Evolutionary conservation across 768 basidiomycete species (phyloP).

Genomic region (Mycena kentingensis): DNA sequence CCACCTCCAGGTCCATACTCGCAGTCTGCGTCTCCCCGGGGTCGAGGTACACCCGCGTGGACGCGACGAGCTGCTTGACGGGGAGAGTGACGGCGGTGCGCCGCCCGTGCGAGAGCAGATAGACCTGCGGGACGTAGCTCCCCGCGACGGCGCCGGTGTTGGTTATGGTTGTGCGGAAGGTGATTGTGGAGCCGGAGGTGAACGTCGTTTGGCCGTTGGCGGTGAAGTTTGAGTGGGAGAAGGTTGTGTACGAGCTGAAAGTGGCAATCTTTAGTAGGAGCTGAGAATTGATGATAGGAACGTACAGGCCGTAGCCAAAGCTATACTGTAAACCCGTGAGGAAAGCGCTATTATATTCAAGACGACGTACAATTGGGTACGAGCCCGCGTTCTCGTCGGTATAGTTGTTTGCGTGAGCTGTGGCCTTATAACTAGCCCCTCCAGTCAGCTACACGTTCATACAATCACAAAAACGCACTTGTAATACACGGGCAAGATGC

Average conservation of each 20-base stretch:
- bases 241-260: conserved; percentile 25
- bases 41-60: conserved; percentile 24
- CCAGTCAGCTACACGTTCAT: not conserved
- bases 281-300: not conserved
- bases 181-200: conserved; percentile 22
- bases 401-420: conserved; percentile 25
- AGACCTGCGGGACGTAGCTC: conserved; percentile 28
- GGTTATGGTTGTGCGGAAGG: conserved; percentile 24
- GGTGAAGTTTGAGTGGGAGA: conserved; percentile 21
- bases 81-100: conserved; percentile 23
- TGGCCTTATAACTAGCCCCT: conserved; percentile 22
- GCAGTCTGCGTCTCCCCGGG: conserved; percentile 17
- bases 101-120: conserved; percentile 21
- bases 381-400: conserved; percentile 24
- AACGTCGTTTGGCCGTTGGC: conserved; percentile 20
- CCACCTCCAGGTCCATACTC: conserved; percentile 27
- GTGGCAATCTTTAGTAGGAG: not conserved
- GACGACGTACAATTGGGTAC: conserved; percentile 22
- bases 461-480: conserved; percentile 17
- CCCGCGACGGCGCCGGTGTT: conserved; percentile 26
- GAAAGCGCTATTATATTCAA: not conserved
- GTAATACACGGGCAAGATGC: conserved; percentile 28
- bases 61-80: conserved; percentile 27
- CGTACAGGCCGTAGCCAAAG: conserved; percentile 28
- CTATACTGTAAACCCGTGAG: conserved; percentile 19